Base-by-base conservation (phyloP, 441 rosid genomes). In the Erysimum cheiri region DNA sequence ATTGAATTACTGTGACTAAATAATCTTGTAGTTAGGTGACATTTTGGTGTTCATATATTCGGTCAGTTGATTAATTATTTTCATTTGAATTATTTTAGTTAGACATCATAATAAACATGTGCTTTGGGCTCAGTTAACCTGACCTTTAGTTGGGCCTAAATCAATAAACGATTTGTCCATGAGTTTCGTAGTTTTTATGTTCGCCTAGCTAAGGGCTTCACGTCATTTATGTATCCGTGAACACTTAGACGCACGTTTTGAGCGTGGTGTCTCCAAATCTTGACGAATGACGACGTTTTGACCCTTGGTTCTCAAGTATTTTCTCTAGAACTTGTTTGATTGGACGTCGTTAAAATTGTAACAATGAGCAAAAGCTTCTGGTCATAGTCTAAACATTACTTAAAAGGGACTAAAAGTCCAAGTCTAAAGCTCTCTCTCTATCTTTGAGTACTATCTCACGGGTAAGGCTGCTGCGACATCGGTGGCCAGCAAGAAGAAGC, bases 401-500 rank as follows among this genome's bases (percentile, higher is more conserved):
- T 19, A n/a, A 10, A n/a, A 24, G 26, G 26, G 26, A 67, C 32
- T 56, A 22, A 17, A 56, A 36, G 28, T 26, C 28, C 28, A 26
- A 26, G 28, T 26, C 28, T 26, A 26, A 26, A 26, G 28, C 28
- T 2, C 4, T 26, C 28, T 26, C 28, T 17, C 64, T 44, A 35
- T 56, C 36, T 7, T 28, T 26, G 14, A 28, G 36, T 3, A 46
- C 11, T 14, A 47, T 6, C 67, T 70, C 19, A 41, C n/a, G 26
- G 44, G 6, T 32, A 39, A 52, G 60, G 33, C 24, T 35, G 60
- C 28, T 26, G 28, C 28, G 28, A 26, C 28, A 26, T 26, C 4
- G 53, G 36, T 28, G 33, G 44, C 67, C 67, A 70, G 15, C 48
- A 28, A 59, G 67, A 28, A 49, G 67, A 39, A 24, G 11, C 43